These are phyloP conservation scores for Coniella vitis DNA, from an alignment of 2,329 filamentous ascomycete species.

Conservation along the genomic window DNA sequence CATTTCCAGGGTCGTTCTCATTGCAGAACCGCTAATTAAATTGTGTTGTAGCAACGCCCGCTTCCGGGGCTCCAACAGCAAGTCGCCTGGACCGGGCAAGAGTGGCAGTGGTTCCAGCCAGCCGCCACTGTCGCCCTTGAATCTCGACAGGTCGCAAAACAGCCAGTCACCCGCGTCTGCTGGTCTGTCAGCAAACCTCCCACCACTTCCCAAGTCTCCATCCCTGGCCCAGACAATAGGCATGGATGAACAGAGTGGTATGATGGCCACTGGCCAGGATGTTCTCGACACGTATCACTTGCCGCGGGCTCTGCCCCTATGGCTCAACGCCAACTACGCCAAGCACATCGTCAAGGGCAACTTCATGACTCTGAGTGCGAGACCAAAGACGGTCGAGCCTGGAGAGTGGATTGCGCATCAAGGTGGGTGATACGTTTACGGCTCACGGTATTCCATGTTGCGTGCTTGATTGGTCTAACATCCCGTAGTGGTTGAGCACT, in stretches of 20 bases:
- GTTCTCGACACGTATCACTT: conserved; percentile 55
- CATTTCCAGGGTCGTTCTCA: too few relatives aligned
- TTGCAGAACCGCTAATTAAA: too few relatives aligned
- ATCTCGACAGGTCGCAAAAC: conserved; percentile 34
- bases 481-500: conserved; percentile 96
- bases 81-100: conserved; percentile 44
- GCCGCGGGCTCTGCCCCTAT: conserved; percentile 61
- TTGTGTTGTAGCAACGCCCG: conserved; percentile 43
- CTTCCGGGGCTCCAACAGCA: conserved; percentile 49
- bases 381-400: conserved; percentile 87
- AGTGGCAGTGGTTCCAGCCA: conserved; percentile 42
- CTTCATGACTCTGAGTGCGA: conserved; percentile 90
- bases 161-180: conserved; percentile 39
- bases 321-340: conserved; percentile 68
- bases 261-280: conserved; percentile 43
- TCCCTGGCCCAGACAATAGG: conserved; percentile 61
- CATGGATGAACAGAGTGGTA: conserved; percentile 54
- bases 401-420: conserved; percentile 96
- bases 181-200: conserved; percentile 50
- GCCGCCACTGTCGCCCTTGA: conserved; percentile 14
- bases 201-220: conserved; percentile 56
- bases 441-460: too few relatives aligned
- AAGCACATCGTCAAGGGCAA: conserved; percentile 94
- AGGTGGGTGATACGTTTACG: conserved; percentile 51
- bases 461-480: too few relatives aligned